phyloP scores from a whole-genome alignment of 2,329 filamentous ascomycete species.

The Aspergillus versicolor region DNA sequence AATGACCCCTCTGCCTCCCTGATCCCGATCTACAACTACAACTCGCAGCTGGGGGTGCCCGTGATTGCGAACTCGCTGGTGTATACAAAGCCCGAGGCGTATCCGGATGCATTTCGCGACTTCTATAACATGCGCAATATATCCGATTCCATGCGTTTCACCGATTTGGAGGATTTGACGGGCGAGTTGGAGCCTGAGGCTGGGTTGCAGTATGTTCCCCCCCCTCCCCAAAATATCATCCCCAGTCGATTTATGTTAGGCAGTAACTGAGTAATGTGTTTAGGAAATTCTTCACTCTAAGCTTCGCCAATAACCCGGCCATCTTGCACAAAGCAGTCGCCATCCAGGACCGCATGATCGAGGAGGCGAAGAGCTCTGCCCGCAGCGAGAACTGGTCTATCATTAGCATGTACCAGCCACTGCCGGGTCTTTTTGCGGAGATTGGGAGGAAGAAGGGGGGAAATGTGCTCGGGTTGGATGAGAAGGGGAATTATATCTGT shows the following conservation, averaged over 20 bases:
- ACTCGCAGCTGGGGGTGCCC: slow-evolving; percentile 16
- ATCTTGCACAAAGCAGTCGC: background rate
- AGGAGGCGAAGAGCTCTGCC: background rate
- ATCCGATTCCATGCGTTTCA: background rate
- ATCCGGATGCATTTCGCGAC: slow-evolving; percentile 7
- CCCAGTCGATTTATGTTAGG: too few species aligned
- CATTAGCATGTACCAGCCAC: slow-evolving; percentile 1
- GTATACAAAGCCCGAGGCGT: slow-evolving; percentile 12
- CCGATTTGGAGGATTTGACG: background rate
- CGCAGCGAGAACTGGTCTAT: background rate
- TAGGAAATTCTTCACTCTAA: background rate
- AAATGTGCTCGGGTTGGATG: background rate
- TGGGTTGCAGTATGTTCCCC: background rate
- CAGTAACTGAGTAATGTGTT: too few species aligned
- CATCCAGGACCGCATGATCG: background rate
- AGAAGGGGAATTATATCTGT: background rate
- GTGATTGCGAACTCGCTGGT: slow-evolving; percentile 8
- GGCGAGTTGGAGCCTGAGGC: background rate
- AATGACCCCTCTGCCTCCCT: slow-evolving; percentile 18
- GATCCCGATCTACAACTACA: slow-evolving; percentile 44
- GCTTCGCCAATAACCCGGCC: background rate
- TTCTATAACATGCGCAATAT: slow-evolving; percentile 15
- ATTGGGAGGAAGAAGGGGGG: background rate
- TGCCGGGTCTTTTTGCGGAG: background rate
- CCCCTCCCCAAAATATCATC: too few species aligned